Evolutionary conservation across 805 yeast species (phyloP).

Genomic region (Jamesozyma hellenica): DNA sequence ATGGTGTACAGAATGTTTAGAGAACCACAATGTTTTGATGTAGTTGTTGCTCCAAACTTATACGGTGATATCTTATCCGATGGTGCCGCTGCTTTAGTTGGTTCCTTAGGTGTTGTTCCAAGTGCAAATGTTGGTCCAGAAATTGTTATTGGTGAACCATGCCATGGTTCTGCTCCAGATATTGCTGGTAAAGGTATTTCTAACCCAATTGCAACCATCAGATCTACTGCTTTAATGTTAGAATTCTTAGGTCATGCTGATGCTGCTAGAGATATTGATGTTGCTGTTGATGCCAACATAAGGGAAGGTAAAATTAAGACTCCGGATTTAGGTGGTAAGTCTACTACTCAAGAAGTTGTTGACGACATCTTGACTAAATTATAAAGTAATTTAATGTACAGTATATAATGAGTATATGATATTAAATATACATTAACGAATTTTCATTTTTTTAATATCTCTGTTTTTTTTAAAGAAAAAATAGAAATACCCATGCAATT

Average conservation of each 20-base stretch:
- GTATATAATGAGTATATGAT: not conserved
- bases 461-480: too few relatives aligned
- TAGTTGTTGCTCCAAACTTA: slow-evolving; percentile 95
- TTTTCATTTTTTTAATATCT: too few relatives aligned
- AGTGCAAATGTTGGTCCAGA: slow-evolving; percentile 94
- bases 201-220: slow-evolving; percentile 95
- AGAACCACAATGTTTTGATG: slow-evolving; percentile 95
- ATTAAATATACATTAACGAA: too few relatives aligned
- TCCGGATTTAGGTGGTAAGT: slow-evolving; percentile 90
- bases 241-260: slow-evolving; percentile 88
- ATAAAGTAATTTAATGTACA: not conserved
- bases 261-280: slow-evolving; percentile 85
- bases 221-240: slow-evolving; percentile 94
- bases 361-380: slow-evolving; percentile 55
- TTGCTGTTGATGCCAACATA: slow-evolving; percentile 90
- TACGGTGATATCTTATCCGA: slow-evolving; percentile 95
- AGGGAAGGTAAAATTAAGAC: slow-evolving; percentile 66
- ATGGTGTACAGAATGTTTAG: slow-evolving; percentile 99
- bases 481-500: too few relatives aligned
- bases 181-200: slow-evolving; percentile 92
- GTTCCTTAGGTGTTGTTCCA: slow-evolving; percentile 96
- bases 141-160: slow-evolving; percentile 97
- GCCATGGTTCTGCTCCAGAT: slow-evolving; percentile 99
- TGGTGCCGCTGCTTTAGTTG: slow-evolving; percentile 97
- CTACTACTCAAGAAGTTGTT: slow-evolving; percentile 78